These are phyloP conservation scores for Candida germanica DNA, from an alignment of 805 yeast species.

Conservation along the genomic window DNA sequence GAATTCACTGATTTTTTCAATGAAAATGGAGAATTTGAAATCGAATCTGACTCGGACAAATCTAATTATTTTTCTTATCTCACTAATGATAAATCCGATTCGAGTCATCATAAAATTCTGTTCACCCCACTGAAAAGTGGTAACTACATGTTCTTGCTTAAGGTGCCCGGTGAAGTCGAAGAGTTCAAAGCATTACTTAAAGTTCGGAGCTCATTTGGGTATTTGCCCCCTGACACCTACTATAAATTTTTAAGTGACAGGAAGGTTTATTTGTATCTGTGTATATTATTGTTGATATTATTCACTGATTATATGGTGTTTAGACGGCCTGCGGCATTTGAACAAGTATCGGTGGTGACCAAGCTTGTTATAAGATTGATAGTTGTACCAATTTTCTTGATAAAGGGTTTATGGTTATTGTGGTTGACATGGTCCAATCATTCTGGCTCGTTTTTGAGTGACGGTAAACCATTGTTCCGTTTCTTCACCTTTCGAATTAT, in stretches of 20 bases:
- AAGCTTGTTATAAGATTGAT: not conserved
- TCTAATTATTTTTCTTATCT: too few relatives aligned
- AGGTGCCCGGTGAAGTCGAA: not conserved
- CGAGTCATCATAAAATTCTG: not conserved
- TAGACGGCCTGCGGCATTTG: not conserved
- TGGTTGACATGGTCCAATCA: too few relatives aligned
- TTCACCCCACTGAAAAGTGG: not conserved
- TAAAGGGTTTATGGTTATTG: not conserved
- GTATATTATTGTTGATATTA: not conserved
- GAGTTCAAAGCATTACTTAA: not conserved
- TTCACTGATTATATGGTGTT: not conserved
- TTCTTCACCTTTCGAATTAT: not conserved
- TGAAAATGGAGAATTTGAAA: too few relatives aligned
- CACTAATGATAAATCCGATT: not conserved
- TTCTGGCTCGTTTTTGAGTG: not conserved
- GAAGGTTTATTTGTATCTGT: not conserved
- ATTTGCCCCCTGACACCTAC: not conserved
- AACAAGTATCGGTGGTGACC: not conserved
- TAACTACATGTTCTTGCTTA: not conserved
- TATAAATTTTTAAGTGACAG: not conserved
- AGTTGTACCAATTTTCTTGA: not conserved
- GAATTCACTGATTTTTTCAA: too few relatives aligned
- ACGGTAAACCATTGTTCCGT: not conserved
- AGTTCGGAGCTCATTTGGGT: not conserved
- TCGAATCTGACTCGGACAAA: too few relatives aligned